Conservation (phyloP, 805 yeast species). For the Wickerhamomyces sydowiorum region DNA sequence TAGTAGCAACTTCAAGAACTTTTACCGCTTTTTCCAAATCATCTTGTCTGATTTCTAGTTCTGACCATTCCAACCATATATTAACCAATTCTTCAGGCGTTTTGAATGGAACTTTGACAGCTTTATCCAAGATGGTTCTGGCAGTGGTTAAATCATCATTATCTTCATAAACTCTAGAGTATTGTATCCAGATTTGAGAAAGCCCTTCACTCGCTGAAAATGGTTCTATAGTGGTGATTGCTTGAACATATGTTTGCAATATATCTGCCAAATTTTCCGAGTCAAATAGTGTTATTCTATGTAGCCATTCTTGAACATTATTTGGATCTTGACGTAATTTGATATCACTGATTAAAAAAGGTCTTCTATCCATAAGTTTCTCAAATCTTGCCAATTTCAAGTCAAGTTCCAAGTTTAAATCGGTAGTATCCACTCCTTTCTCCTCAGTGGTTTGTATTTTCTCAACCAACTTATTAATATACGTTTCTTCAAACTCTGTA, state of each 20-base stretch:
- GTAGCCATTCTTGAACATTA: slow-evolving; percentile 64
- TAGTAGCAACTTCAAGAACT: slow-evolving; percentile 36
- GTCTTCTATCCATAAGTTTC: slow-evolving; percentile 48
- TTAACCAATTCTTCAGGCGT: slow-evolving; percentile 58
- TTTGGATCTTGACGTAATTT: slow-evolving; percentile 55
- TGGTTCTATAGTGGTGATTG: slow-evolving; percentile 64
- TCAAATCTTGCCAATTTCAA: slow-evolving; percentile 45
- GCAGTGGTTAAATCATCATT: slow-evolving; percentile 54
- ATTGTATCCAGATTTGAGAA: slow-evolving; percentile 62
- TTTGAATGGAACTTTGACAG: slow-evolving; percentile 65
- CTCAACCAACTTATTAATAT: slow-evolving; percentile 23
- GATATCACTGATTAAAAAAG: slow-evolving; percentile 60
- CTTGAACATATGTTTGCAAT: slow-evolving; percentile 54
- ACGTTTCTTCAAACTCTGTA: slow-evolving; percentile 52
- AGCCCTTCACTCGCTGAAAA: slow-evolving; percentile 39
- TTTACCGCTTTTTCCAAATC: slow-evolving; percentile 39
- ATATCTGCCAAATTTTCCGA: slow-evolving; percentile 34
- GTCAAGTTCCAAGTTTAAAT: slow-evolving; percentile 31
- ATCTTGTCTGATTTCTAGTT: slow-evolving; percentile 47
- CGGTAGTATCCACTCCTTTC: slow-evolving; percentile 12
- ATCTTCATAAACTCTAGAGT: slow-evolving; percentile 58
- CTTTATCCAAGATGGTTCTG: slow-evolving; percentile 53
- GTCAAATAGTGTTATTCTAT: slow-evolving; percentile 45
- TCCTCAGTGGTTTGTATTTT: slow-evolving; percentile 6
- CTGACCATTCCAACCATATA: slow-evolving; percentile 74